A percentile compares a stretch with the other conserved stretches of the same genome.
These are phyloP conservation scores for Tardiomyces depauwii DNA, from an alignment of 1,139 yeast species.

Conservation along the genomic window DNA sequence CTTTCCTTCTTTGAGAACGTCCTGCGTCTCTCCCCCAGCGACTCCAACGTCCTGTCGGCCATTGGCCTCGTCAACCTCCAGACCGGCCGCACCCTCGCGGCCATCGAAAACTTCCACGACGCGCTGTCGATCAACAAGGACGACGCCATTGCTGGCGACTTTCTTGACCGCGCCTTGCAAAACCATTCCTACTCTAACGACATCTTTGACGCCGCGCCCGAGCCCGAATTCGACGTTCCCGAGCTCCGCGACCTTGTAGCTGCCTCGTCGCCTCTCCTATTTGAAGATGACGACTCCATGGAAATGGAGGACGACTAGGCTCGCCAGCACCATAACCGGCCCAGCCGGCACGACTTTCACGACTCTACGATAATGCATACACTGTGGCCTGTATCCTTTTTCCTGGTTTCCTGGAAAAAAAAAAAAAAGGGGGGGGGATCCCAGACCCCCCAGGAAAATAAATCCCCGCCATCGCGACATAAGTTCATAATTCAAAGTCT, in stretches of 20 bases:
- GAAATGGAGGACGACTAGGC: neutral
- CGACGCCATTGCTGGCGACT: slow-evolving; percentile 77
- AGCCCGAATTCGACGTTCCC: slow-evolving; percentile 1
- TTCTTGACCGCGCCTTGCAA: slow-evolving; percentile 71
- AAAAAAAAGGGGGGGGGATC: too few relatives aligned
- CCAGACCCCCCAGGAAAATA: too few relatives aligned
- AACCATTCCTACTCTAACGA: slow-evolving; percentile 33
- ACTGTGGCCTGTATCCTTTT: too few relatives aligned
- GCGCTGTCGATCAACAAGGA: slow-evolving; percentile 72
- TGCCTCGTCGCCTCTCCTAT: neutral
- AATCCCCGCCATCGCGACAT: too few relatives aligned
- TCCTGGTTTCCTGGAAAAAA: too few relatives aligned
- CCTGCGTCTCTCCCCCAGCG: slow-evolving; percentile 54
- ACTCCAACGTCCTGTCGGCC: slow-evolving; percentile 69
- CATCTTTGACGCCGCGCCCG: slow-evolving; percentile 4
- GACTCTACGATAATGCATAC: too few relatives aligned
- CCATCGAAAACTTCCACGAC: slow-evolving; percentile 68
- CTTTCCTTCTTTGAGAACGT: slow-evolving; percentile 70
- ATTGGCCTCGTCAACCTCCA: slow-evolving; percentile 75
- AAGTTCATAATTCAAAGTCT: too few relatives aligned
- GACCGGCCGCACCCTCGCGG: slow-evolving; percentile 49
- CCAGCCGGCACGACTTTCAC: too few relatives aligned
- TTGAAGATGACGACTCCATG: slow-evolving; percentile 1
- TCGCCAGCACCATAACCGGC: too few relatives aligned
- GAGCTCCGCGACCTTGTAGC: neutral